These are phyloP conservation scores for Aspergillus taichungensis DNA, from an alignment of 495 filamentous ascomycete genomes.

Conservation along the genomic window DNA sequence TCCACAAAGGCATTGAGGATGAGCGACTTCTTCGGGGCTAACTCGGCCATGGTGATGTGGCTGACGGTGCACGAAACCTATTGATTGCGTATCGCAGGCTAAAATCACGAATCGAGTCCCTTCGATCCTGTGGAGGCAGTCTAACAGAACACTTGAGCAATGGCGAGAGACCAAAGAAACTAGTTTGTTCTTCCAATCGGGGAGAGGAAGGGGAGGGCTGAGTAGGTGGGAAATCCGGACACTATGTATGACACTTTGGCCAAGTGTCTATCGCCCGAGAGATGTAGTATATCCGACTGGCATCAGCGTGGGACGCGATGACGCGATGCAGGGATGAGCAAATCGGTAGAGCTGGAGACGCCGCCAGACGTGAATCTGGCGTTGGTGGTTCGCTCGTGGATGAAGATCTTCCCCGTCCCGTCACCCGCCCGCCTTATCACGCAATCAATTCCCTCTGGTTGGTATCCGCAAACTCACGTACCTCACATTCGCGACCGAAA, in stretches of 20 bases:
- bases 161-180: too few species aligned
- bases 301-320: conserved; percentile 37
- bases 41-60: conserved; percentile 1
- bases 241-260: conserved; percentile 1
- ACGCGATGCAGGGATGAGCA: conserved; percentile 18
- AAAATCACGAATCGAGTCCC: too few species aligned
- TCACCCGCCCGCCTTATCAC: neutral
- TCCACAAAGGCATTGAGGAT: conserved; percentile 55
- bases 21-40: conserved; percentile 33
- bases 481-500: too few species aligned
- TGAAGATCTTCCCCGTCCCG: neutral
- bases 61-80: neutral
- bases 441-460: neutral
- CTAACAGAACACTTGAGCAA: too few species aligned
- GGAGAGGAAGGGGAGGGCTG: too few species aligned
- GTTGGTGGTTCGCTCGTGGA: neutral
- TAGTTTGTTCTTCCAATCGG: too few species aligned
- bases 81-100: too few species aligned
- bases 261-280: conserved; percentile 8
- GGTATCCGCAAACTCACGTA: too few species aligned
- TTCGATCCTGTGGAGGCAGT: too few species aligned
- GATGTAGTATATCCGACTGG: conserved; percentile 12
- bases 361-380: neutral
- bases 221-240: neutral
- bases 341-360: conserved; percentile 2